These are phyloP conservation scores for Aspergillus pseudotamarii DNA, from an alignment of 2,329 filamentous ascomycete genomes.

Conservation along the genomic window DNA sequence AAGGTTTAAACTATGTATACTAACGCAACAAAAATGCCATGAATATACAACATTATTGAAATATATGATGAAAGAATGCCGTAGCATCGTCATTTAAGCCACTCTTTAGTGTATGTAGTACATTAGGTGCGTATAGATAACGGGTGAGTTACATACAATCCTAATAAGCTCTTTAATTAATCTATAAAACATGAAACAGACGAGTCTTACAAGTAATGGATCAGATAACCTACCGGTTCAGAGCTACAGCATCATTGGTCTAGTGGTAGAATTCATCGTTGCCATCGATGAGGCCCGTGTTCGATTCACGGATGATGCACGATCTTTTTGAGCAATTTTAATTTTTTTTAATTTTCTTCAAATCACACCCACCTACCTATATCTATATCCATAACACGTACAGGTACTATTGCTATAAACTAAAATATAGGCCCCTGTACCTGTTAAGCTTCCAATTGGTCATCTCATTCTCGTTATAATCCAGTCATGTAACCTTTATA, in stretches of 20 bases:
- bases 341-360: too few relatives aligned
- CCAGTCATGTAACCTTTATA: too few relatives aligned
- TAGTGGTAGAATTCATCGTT: slow-evolving; percentile 48
- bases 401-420: too few relatives aligned
- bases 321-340: slow-evolving; percentile 12
- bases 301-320: slow-evolving; percentile 49
- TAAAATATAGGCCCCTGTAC: too few relatives aligned
- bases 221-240: slow-evolving; percentile 6
- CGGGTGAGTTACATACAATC: not conserved
- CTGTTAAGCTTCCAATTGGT: too few relatives aligned
- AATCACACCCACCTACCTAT: too few relatives aligned
- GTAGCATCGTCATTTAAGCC: too few relatives aligned
- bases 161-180: too few relatives aligned
- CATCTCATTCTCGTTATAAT: too few relatives aligned
- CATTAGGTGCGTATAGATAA: too few relatives aligned
- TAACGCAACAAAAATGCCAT: not conserved
- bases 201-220: not conserved
- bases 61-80: not conserved
- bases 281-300: slow-evolving; percentile 49
- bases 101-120: not conserved
- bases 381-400: too few relatives aligned
- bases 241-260: slow-evolving; percentile 40
- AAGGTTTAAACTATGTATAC: not conserved
- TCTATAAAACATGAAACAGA: too few relatives aligned
- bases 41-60: not conserved